Evolutionary conservation across 768 basidiomycete species (phyloP), one percentile per base, ranked within the genome.

Genomic region (Russula ochroleuca): DNA sequence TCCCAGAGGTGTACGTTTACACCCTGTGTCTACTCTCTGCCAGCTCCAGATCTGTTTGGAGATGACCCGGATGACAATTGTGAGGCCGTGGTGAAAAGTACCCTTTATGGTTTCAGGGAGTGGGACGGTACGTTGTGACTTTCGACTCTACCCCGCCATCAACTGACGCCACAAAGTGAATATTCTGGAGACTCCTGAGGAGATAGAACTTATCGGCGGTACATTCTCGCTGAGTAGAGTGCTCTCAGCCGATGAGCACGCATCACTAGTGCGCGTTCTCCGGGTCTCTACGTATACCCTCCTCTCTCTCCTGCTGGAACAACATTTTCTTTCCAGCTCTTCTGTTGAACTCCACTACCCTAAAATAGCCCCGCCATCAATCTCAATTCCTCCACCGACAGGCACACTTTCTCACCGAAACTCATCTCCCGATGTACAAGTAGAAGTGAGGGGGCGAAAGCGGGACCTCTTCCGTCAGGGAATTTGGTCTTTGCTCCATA

Each of bases 301-400:
- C 67, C 77, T 86, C 1, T 83, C 85, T 1, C 76, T 86, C 38
- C 64, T 85, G 5, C 80, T 88, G 17, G 87, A 88, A 68, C 85
- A 87, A 69, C 78, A 81, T 41, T 71, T 86, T 5, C 76, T 87
- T 33, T 59, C 73, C 5, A 78, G 85, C 70, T 83, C 79, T 0
- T 73, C 78, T 54, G 78, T 85, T n/a, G 71, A 73, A 8, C 72
- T 87, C 38, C 74, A 72, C 38, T 81, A 78, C 57, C 78, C 80
- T 5, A 70, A 72, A 69, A 73, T 62, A 72, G 72, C 25, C 69
- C 72, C 61, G 58, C 73, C n/a, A 58, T 23, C 57, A 19, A 45
- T 51, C 21, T 49, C 31, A 61, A 65, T 31, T 3, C 48, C 60
- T 10, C 31, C 57, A 0, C 47, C 65, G 23, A 35, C 43, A 28